Conservation (phyloP, 495 filamentous ascomycete genomes). For the Neurospora discreta region DNA sequence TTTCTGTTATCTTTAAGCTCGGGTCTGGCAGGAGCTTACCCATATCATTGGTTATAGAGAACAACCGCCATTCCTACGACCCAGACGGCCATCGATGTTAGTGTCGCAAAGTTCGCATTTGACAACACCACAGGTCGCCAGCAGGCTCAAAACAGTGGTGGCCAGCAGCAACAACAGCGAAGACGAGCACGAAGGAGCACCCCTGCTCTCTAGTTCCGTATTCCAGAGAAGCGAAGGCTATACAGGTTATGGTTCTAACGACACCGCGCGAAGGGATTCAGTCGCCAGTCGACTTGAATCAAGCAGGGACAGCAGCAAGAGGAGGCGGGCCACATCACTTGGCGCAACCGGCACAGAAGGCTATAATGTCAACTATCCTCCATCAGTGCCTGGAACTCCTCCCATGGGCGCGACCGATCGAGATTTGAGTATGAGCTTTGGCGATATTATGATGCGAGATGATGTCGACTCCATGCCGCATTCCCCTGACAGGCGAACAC, state of each 20-base stretch:
- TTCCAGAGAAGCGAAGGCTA: conserved; percentile 20
- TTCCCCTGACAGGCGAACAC: conserved; percentile 21
- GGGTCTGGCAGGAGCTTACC: not conserved
- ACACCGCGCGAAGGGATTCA: conserved; percentile 13
- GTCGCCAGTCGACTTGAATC: conserved; percentile 30
- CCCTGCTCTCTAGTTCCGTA: conserved; percentile 36
- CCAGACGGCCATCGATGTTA: conserved; percentile 47
- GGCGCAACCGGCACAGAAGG: conserved; percentile 24
- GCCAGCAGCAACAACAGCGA: conserved; percentile 27
- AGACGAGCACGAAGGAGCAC: conserved; percentile 47
- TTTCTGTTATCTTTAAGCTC: not conserved
- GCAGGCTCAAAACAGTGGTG: conserved; percentile 21
- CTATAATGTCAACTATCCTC: conserved; percentile 94
- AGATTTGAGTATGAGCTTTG: conserved; percentile 49
- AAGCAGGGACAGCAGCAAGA: conserved; percentile 28
- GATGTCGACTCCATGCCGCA: conserved; percentile 30
- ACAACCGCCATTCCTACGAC: conserved; percentile 55
- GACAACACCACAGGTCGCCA: conserved; percentile 18
- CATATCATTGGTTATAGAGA: conserved; percentile 35
- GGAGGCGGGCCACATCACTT: conserved; percentile 20
- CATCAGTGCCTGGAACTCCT: conserved; percentile 79
- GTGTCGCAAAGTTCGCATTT: conserved; percentile 23
- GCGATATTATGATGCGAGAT: conserved; percentile 65
- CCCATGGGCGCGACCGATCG: conserved; percentile 36
- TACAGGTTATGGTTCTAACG: conserved; percentile 28